Evolutionary conservation across 2,329 filamentous ascomycete species (phyloP).

Genomic region (Colletotrichum noveboracense): DNA sequence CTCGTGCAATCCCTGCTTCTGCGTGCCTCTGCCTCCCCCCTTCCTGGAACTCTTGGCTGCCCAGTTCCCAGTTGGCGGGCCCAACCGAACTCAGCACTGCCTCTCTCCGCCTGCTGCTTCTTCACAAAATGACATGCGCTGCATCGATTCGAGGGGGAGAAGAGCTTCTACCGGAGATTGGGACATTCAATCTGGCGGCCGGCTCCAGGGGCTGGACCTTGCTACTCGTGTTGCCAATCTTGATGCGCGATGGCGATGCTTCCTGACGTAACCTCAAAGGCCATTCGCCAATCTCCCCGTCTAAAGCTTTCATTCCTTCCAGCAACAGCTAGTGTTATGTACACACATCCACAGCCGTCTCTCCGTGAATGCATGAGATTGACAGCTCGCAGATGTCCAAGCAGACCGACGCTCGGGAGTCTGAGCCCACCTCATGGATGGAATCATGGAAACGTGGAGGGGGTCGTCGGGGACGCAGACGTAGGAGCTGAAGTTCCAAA

Average conservation of each 20-base stretch:
- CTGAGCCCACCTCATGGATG: not conserved
- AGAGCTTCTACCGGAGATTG: not conserved
- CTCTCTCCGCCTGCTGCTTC: not conserved
- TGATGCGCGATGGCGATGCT: not conserved
- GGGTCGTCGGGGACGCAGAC: not conserved
- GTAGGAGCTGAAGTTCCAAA: not conserved
- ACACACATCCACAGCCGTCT: not conserved
- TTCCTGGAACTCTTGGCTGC: not conserved
- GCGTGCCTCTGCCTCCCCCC: not conserved
- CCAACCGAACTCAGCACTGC: conserved; percentile 15
- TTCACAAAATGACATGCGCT: not conserved
- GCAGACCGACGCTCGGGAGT: not conserved
- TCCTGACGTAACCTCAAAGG: not conserved
- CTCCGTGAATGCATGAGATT: not conserved
- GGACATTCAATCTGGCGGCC: not conserved
- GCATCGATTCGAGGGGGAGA: not conserved
- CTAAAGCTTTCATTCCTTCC: not conserved
- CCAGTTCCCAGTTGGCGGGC: conserved; percentile 7
- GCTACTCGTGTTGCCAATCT: not conserved
- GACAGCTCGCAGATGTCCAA: not conserved
- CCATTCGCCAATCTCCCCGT: not conserved
- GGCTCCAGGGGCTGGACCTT: not conserved
- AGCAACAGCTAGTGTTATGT: not conserved
- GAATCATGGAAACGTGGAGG: not conserved
- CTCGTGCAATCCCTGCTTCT: not conserved